phyloP scores from a whole-genome alignment of 768 basidiomycete genomes.

The Boletus sp. region DNA sequence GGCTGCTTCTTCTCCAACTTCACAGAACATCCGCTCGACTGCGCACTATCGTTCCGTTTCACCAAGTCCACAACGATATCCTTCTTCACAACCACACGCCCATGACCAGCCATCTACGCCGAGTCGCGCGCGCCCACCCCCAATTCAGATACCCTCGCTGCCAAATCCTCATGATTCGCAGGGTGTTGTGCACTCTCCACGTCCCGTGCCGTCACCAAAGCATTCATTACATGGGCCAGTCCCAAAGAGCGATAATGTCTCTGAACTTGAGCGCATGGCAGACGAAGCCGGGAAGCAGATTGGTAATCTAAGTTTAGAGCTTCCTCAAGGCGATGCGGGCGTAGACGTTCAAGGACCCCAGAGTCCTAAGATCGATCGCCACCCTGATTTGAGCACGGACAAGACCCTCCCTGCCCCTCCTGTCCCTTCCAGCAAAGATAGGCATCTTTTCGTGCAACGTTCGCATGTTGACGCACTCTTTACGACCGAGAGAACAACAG shows the following conservation, averaged over 20 bases:
- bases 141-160: constrained; percentile 22
- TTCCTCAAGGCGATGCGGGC: constrained; percentile 21
- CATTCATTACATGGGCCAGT: constrained; percentile 37
- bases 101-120: constrained; percentile 4
- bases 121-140: constrained; percentile 13
- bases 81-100: constrained; percentile 30
- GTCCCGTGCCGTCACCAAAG: constrained; percentile 67
- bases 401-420: constrained; percentile 65
- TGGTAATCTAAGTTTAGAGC: constrained; percentile 27
- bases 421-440: constrained; percentile 43
- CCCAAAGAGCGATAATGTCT: constrained; percentile 46
- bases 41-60: constrained; percentile 62
- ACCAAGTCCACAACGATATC: constrained; percentile 54
- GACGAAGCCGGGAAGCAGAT: constrained; percentile 44
- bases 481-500: constrained; percentile 7
- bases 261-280: constrained; percentile 70
- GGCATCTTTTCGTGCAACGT: constrained; percentile 12
- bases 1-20: constrained; percentile 52
- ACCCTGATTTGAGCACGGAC: constrained; percentile 32
- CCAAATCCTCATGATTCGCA: constrained; percentile 33
- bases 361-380: constrained; percentile 12
- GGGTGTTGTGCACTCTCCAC: constrained; percentile 56
- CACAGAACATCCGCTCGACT: constrained; percentile 55
- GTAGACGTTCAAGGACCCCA: constrained; percentile 19
- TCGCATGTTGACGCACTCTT: constrained; percentile 34